Conservation (phyloP, 2,329 filamentous ascomycete species). For the Aspergillus brunneoviolaceus region DNA sequence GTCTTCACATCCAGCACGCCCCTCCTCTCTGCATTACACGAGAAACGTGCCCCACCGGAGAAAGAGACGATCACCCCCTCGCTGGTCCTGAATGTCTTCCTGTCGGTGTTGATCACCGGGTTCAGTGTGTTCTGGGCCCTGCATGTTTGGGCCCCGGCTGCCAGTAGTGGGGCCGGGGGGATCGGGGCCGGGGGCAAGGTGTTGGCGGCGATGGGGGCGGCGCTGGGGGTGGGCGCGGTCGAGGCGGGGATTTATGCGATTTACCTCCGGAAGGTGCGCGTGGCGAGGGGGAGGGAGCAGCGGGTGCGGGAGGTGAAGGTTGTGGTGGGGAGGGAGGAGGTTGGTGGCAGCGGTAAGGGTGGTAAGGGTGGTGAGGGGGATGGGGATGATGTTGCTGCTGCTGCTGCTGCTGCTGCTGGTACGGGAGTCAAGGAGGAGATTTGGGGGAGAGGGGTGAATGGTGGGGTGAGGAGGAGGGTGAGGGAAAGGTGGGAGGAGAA, state of each 20-base stretch:
- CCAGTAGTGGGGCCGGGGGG: slow-evolving; percentile 32
- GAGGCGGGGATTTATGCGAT: slow-evolving; percentile 49
- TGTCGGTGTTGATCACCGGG: slow-evolving; percentile 74
- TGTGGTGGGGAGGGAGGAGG: slow-evolving; percentile 26
- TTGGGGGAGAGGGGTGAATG: slow-evolving; percentile 43
- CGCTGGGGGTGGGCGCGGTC: slow-evolving; percentile 46
- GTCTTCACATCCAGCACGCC: slow-evolving; percentile 56
- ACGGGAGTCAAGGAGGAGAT: slow-evolving; percentile 35
- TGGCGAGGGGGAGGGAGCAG: slow-evolving; percentile 40
- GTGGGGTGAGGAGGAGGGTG: slow-evolving; percentile 42
- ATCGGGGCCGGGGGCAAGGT: slow-evolving; percentile 39
- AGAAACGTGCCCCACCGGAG: slow-evolving; percentile 20
- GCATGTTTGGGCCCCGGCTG: slow-evolving; percentile 27
- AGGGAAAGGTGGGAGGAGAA: slow-evolving; percentile 39
- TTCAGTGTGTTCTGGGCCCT: slow-evolving; percentile 48
- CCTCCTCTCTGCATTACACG: slow-evolving; percentile 51
- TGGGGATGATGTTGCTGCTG: background rate
- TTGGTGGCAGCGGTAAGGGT: slow-evolving; percentile 6
- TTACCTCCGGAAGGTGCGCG: slow-evolving; percentile 46
- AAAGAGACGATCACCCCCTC: slow-evolving; percentile 49
- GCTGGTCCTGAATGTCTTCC: slow-evolving; percentile 83
- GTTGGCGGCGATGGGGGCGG: slow-evolving; percentile 41
- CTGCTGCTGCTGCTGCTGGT: background rate
- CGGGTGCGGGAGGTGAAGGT: slow-evolving; percentile 41
- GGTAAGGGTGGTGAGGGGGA: background rate